phyloP scores from a whole-genome alignment of 495 filamentous ascomycete genomes.

The Talaromyces stipitatus region DNA sequence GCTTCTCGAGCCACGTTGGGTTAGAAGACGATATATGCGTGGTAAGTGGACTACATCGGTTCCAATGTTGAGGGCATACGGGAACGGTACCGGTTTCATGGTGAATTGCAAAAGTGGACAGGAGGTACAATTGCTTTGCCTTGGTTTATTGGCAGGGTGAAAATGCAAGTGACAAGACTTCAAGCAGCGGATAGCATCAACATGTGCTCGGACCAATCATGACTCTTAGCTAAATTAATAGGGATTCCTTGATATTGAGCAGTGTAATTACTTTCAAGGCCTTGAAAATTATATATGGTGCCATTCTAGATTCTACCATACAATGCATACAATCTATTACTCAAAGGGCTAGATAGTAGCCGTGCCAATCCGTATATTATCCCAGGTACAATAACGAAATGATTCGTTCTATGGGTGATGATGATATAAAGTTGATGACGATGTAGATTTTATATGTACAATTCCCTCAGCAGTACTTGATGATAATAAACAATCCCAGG shows the following conservation, averaged over 20 bases:
- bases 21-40: conserved; percentile 39
- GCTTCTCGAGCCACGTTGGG: conserved; percentile 14
- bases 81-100: conserved; percentile 31
- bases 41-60: conserved; percentile 49
- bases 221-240: background rate
- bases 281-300: background rate
- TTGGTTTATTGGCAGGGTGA: background rate
- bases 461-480: background rate
- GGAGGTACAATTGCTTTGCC: background rate
- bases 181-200: conserved; percentile 4
- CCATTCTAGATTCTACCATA: background rate
- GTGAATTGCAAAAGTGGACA: background rate
- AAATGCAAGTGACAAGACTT: background rate
- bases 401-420: background rate
- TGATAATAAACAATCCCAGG: background rate
- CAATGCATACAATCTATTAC: background rate
- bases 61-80: conserved; percentile 37
- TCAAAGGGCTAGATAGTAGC: background rate
- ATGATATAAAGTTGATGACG: background rate
- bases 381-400: background rate
- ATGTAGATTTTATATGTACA: conserved; percentile 7
- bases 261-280: background rate
- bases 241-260: too few species aligned
- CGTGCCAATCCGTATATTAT: background rate
- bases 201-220: conserved; percentile 3